Percentiles rank a stretch among this genome's conserved stretches.
Evolutionary conservation across 1,139 yeast genomes (phyloP).

Genomic region (Hyphopichia fennica): DNA sequence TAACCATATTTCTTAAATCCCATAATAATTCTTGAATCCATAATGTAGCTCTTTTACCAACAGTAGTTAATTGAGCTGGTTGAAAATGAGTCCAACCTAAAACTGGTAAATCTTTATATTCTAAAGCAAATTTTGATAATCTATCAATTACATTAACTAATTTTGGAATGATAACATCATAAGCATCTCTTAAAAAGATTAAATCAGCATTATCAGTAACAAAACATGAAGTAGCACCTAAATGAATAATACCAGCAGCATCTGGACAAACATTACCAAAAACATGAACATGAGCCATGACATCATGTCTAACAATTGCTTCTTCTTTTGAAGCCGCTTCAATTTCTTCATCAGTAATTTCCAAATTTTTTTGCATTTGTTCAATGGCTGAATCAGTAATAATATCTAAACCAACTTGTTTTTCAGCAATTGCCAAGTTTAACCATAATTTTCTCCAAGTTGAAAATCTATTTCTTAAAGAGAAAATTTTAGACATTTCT

Average conservation of each 20-base stretch:
- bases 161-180: conserved; percentile 89
- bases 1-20: conserved; percentile 93
- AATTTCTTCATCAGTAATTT: conserved; percentile 90
- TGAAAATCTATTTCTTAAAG: conserved; percentile 89
- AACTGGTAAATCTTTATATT: conserved; percentile 93
- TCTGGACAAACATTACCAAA: conserved; percentile 91
- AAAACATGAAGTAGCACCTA: conserved; percentile 97
- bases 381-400: conserved; percentile 89
- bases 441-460: conserved; percentile 99
- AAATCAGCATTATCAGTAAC: conserved; percentile 98
- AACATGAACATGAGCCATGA: conserved; percentile 98
- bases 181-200: conserved; percentile 93
- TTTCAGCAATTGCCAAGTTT: conserved; percentile 93
- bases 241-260: conserved; percentile 96
- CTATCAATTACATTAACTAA: conserved; percentile 94
- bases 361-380: conserved; percentile 76
- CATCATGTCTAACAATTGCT: conserved; percentile 98
- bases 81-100: conserved; percentile 99
- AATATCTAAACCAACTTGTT: conserved; percentile 80
- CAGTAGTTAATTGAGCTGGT: conserved; percentile 98
- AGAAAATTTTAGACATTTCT: conserved; percentile 93
- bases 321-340: conserved; percentile 88
- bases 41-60: conserved; percentile 95
- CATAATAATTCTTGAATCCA: conserved; percentile 98
- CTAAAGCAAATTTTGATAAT: conserved; percentile 80